Base-by-base conservation (phyloP, 495 filamentous ascomycete species). In the Penicillium alfredii region DNA sequence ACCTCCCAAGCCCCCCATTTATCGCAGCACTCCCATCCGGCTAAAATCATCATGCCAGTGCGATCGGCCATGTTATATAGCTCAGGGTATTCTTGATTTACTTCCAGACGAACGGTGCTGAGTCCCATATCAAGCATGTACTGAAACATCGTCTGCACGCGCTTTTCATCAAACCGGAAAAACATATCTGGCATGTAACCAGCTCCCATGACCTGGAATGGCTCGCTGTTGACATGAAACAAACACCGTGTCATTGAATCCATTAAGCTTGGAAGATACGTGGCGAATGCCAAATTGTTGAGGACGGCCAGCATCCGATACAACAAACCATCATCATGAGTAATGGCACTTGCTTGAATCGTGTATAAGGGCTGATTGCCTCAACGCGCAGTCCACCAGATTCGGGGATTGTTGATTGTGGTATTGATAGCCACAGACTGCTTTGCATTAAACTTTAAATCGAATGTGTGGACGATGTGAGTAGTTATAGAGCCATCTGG, bases 341-440 rank as follows among this genome's bases (percentile, higher is more conserved):
- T 40, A 3, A 57, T 53, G 3, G 62, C 56, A 7, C 61, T 62
- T 4, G 75, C 33, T 3, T 57, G 35, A 56, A 77, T 30, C 51
- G 52, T 69, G 51, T 90, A 92, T 8, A 90, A 60, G 0, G 81
- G 79, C 44, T 89, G 86, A 33, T 72, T 55, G 17, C 87, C 87
- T 66, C 87, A 88, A 5, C 71, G 60, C n/a, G 74, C 62, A 9
- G 87, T 85, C 63, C 81, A 88, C 87, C 87, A 94, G 13, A 92
- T 66, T 12, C 73, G 55, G 2, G 84, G 80, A 16, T 75, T 64
- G 3, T 59, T 33, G 0, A 78, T 59, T 10, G 71, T 20, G 3
- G 69, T 44, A 4, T 54, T 54, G 1, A 66, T 47, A 1, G 53
- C 47, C 1, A 74, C 42, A 3, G 60, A 64, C 3, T 64, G 52